Base-by-base conservation (phyloP, 805 yeast species). In the Cyberlindnera mississippiensis region DNA sequence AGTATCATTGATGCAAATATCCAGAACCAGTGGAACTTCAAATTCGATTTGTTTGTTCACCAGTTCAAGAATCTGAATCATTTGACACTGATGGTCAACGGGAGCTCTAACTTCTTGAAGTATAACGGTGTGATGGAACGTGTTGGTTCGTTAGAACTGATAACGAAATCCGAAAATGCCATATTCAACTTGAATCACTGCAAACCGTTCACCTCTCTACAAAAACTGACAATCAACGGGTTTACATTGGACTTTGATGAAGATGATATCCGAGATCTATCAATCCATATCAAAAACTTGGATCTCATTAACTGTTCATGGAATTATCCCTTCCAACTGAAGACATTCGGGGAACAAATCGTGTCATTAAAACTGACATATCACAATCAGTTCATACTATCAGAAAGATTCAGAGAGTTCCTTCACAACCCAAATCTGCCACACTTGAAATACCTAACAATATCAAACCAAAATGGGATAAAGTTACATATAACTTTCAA, bases 311-410 rank as follows among this genome's bases (percentile, higher is more conserved):
- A 76, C 46, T 77, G 82, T 55, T 68, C 72, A 2, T 77, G 82
- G 82, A 73, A 72, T 44, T 77, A 74, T 46, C 82, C 82, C 1
- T 76, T 76, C 50, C 62, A 67, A 15, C 53, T 75, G 33, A 56
- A 55, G 19, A 51, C 50, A 26, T 61, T 62, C 40, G 62, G 62
- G 6, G 48, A 48, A 17, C 40, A 48, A 16, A 51, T 63, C 35
- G 51, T 48, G 15, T 41, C 44, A n/a, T 41, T 64, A 18, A 48
- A 46, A 11, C 46, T 65, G 17, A 47, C 42, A 1, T 65, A 64
- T 39, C 48, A 58, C 11, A 59, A 57, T 33, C 58, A 62, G 33
- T 64, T 64, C 48, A 56, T 64, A 17, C 48, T 64, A 9, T 64
- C 68, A 35, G 69, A 66, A 38, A 45, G 69, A 26, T 64, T 64